A percentile compares a stretch with the other conserved stretches of the same genome.
Evolutionary conservation across 495 filamentous ascomycete genomes (phyloP).

Genomic region (Aspergillus cavernicola): DNA sequence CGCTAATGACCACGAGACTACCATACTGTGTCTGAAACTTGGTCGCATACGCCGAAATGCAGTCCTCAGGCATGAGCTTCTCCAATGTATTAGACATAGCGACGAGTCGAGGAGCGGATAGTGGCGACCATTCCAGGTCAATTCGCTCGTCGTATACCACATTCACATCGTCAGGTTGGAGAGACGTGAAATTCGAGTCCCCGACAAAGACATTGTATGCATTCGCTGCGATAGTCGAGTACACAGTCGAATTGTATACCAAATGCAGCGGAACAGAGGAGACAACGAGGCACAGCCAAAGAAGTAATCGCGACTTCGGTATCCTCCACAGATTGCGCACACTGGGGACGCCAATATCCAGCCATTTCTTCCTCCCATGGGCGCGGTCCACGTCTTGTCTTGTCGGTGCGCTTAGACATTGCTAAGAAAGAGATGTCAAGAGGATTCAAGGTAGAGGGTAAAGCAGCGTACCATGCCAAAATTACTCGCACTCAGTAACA

Average conservation of each 20-base stretch:
- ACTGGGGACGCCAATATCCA: conserved; percentile 10
- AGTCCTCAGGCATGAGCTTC: not conserved
- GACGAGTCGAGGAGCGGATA: not conserved
- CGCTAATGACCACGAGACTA: not conserved
- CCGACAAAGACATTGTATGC: conserved; percentile 4
- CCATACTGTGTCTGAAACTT: not conserved
- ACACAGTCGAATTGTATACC: conserved; percentile 8
- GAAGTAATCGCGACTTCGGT: not conserved
- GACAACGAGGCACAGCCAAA: not conserved
- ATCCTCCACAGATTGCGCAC: conserved; percentile 1
- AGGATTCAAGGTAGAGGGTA: not conserved
- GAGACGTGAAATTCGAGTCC: not conserved
- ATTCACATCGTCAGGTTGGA: not conserved
- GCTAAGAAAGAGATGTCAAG: not conserved
- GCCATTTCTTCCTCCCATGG: not conserved
- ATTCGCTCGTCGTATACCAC: not conserved
- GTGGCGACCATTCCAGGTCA: not conserved
- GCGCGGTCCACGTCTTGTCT: not conserved
- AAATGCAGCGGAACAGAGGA: conserved; percentile 5
- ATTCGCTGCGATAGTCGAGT: not conserved
- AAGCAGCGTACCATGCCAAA: conserved; percentile 1
- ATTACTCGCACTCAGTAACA: conserved; percentile 4
- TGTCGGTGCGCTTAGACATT: conserved; percentile 4
- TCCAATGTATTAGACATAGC: not conserved
- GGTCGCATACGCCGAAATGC: not conserved